These are phyloP conservation scores for Mollisiaceae sp. DNA, from an alignment of 2,329 filamentous ascomycete species.

Conservation along the genomic window DNA sequence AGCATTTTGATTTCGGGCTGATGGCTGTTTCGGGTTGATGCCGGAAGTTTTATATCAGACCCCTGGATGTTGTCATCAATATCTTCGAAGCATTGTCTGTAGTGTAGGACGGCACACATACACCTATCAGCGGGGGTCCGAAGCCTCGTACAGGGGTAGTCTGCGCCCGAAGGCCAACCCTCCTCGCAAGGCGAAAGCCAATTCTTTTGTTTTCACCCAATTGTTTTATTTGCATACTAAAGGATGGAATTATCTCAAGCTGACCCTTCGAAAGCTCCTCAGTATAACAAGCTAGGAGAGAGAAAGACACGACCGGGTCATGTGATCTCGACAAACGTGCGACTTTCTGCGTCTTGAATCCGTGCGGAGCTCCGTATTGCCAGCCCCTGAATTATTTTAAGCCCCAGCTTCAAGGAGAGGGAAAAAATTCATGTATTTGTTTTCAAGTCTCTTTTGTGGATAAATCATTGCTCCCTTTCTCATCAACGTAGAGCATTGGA, in stretches of 20 bases:
- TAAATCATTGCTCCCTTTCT: not conserved
- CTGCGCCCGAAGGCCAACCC: too few species aligned
- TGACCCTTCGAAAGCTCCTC: too few species aligned
- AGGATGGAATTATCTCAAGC: too few species aligned
- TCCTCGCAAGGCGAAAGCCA: too few species aligned
- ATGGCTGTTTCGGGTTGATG: not conserved
- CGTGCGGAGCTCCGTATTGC: not conserved
- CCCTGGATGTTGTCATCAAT: not conserved
- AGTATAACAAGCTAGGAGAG: not conserved
- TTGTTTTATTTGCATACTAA: too few species aligned
- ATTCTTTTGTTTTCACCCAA: too few species aligned
- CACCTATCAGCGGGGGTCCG: not conserved
- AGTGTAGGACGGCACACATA: not conserved
- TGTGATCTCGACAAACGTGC: not conserved
- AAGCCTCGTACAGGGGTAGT: too few species aligned
- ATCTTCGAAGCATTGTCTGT: not conserved
- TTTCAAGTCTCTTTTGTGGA: not conserved
- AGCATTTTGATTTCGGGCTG: not conserved
- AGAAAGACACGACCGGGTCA: not conserved
- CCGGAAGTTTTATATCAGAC: not conserved
- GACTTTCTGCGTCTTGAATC: not conserved
- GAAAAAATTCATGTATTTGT: not conserved
- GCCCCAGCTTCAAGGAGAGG: too few species aligned
- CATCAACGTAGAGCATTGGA: not conserved
- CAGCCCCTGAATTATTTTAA: not conserved